A percentile compares a stretch with the other conserved stretches of the same genome.
Conservation (phyloP, 495 filamentous ascomycete genomes). For the Tuber aestivum region DNA sequence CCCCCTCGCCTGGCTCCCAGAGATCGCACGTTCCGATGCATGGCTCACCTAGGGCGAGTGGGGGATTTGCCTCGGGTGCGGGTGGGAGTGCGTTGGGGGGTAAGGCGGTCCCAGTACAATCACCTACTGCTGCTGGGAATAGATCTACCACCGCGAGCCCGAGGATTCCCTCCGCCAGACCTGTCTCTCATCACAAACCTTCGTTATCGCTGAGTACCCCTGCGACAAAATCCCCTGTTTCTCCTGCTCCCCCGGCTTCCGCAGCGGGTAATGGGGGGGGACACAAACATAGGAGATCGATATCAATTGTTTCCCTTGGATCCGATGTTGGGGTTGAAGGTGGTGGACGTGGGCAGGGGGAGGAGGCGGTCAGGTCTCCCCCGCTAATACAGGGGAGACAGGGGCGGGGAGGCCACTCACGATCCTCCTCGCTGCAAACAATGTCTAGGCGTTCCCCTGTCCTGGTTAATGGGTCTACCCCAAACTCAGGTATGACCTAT, state of each 20-base stretch:
- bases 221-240: conserved; percentile 23
- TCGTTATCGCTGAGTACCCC: conserved; percentile 36
- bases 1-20: conserved; percentile 44
- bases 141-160: conserved; percentile 26
- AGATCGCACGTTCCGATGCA: conserved; percentile 25
- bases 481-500: conserved; percentile 33
- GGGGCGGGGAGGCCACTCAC: conserved; percentile 33
- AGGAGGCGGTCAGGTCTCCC: conserved; percentile 35
- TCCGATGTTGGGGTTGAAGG: conserved; percentile 50
- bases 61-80: conserved; percentile 20
- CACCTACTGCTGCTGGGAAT: conserved; percentile 14
- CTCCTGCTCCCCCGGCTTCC: conserved; percentile 8
- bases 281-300: conserved; percentile 65
- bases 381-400: conserved; percentile 24
- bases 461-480: conserved; percentile 29
- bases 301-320: conserved; percentile 92
- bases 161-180: conserved; percentile 38
- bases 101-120: conserved; percentile 40
- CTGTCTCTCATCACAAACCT: conserved; percentile 48
- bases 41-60: conserved; percentile 22
- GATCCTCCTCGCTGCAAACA: conserved; percentile 39
- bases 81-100: conserved; percentile 25
- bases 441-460: conserved; percentile 34
- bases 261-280: conserved; percentile 21
- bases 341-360: conserved; percentile 46